These are phyloP conservation scores for Phaffomyces antillensis DNA, from an alignment of 805 yeast species.

Conservation along the genomic window DNA sequence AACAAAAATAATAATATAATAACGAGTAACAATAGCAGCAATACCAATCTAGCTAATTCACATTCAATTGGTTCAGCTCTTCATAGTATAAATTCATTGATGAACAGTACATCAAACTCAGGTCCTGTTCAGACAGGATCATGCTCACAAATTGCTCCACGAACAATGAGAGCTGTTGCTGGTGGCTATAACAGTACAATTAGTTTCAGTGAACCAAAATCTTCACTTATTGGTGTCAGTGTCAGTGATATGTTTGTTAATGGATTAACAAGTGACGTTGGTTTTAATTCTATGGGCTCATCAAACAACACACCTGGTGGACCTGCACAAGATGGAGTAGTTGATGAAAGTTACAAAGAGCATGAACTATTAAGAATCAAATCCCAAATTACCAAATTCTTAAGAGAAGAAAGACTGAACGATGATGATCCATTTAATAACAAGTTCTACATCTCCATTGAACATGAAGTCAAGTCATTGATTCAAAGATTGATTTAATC, in stretches of 20 bases:
- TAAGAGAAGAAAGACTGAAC: constrained; percentile 22
- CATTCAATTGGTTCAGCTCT: background rate
- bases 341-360: constrained; percentile 22
- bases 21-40: background rate
- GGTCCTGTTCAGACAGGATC: constrained; percentile 19
- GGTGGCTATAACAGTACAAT: constrained; percentile 14
- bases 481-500: constrained; percentile 21
- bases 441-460: constrained; percentile 21
- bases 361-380: constrained; percentile 24
- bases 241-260: constrained; percentile 23
- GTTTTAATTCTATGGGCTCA: background rate
- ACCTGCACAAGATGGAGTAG: constrained; percentile 6
- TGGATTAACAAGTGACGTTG: constrained; percentile 19
- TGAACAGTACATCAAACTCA: background rate
- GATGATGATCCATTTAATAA: constrained; percentile 25
- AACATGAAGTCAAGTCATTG: constrained; percentile 22
- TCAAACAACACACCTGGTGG: background rate
- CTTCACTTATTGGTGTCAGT: constrained; percentile 16
- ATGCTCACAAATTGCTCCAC: constrained; percentile 27
- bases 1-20: background rate
- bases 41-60: background rate
- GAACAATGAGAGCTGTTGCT: constrained; percentile 24
- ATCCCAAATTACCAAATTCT: constrained; percentile 21
- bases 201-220: constrained; percentile 13
- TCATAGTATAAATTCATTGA: constrained; percentile 3